Percentiles rank a stretch among this genome's conserved stretches.
phyloP scores from a whole-genome alignment of 2,329 filamentous ascomycete genomes.

The Penicillium oxalicum region DNA sequence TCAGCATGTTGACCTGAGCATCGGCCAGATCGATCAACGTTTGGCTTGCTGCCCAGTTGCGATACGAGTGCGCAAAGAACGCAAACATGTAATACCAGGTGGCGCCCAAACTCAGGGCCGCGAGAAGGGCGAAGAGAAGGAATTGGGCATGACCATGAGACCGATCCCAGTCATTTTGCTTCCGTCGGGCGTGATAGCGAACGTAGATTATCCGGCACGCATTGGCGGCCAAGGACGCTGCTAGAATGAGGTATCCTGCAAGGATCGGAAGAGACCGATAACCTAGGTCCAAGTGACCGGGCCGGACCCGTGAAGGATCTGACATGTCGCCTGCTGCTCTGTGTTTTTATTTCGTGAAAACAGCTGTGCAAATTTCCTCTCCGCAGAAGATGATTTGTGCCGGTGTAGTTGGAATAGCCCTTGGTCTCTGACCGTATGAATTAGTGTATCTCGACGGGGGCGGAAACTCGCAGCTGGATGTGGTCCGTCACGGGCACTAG shows the following conservation, averaged over 20 bases:
- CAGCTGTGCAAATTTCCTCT: too few relatives aligned
- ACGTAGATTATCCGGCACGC: constrained; percentile 4
- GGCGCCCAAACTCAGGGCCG: constrained; percentile 41
- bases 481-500: too few relatives aligned
- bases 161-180: constrained; percentile 8
- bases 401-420: too few relatives aligned
- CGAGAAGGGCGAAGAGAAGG: constrained; percentile 36
- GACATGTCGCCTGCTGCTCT: background rate
- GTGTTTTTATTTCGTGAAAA: too few relatives aligned
- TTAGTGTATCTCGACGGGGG: too few relatives aligned
- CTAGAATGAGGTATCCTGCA: constrained; percentile 7
- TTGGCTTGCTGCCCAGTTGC: constrained; percentile 42
- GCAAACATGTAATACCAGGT: constrained; percentile 42
- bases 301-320: background rate
- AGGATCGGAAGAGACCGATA: constrained; percentile 11
- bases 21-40: constrained; percentile 17
- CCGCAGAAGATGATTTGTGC: too few relatives aligned
- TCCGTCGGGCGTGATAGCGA: constrained; percentile 9
- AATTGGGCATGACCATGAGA: constrained; percentile 6
- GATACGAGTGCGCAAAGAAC: constrained; percentile 46
- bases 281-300: background rate
- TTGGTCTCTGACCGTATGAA: too few relatives aligned
- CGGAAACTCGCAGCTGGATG: too few relatives aligned
- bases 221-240: constrained; percentile 2
- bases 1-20: constrained; percentile 23